Base-by-base conservation (phyloP, 352 stramenopile species). In the Phytophthora pinifolia region DNA sequence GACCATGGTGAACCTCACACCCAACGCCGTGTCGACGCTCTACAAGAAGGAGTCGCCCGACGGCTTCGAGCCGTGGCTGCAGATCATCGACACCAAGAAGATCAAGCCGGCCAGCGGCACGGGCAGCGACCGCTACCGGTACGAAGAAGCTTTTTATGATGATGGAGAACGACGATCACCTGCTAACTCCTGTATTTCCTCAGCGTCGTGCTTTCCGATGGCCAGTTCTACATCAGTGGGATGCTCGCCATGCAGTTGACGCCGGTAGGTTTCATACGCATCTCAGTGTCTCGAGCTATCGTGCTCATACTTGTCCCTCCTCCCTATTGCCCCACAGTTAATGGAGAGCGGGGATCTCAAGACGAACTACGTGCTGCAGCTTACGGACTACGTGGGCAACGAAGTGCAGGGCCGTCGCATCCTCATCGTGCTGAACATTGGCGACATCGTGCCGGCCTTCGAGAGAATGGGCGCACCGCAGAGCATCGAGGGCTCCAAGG, bases 61-160 rank as follows among this genome's bases (percentile, higher is more conserved):
- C 39, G 85, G 85, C 61, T 94, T 92, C 43, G 81, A 94, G 67
- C 85, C 85, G 9, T 92, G 80, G 85, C 71, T 94, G 39, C 85
- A 94, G 70, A 68, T 94, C 42, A 94, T 94, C 46, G 83, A 94
- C 64, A 89, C 78, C 27, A 91, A 91, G 71, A 92, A 92, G 74
- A 94, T 94, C 66, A 89, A 90, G 37, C 84, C 85, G 1, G 74
- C 75, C 29, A 92, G 73, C 32, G 83, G 85, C 51, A 61, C 73
- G 9, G 81, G 81, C 38, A 80, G 78, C 35, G 83, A 94, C 55
- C 73, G 85, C 59, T 94, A 93, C 69, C 76, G 80, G 69, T 81
- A 55, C 22, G 12, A 9, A 35, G 29, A 2, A 32, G 22, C 3
- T 41, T n/a, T 9, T 48, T 17, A 7, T 31, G 8, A n/a, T 41